phyloP scores from a whole-genome alignment of 1,139 yeast species.

The Taphrina wiesneri region DNA sequence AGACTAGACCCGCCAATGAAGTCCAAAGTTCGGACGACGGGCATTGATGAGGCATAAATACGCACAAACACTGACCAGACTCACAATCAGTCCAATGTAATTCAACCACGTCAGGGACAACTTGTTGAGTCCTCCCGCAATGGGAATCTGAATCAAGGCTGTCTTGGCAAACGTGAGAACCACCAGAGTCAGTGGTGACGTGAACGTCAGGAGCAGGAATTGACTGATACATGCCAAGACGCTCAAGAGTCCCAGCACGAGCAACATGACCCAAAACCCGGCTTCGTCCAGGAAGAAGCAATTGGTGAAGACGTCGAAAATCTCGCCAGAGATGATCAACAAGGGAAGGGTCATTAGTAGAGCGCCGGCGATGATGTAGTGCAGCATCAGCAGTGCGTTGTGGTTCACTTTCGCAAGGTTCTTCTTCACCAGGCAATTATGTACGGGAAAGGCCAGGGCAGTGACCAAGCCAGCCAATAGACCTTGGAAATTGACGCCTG shows the following conservation, averaged over 20 bases:
- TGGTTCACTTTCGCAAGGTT: background rate
- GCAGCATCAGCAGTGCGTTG: constrained; percentile 15
- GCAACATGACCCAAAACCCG: constrained; percentile 26
- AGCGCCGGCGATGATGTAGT: constrained; percentile 9
- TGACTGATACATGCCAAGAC: constrained; percentile 19
- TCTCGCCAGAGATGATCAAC: constrained; percentile 19
- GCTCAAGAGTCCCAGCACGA: constrained; percentile 6
- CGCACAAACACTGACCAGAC: background rate
- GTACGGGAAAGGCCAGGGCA: constrained; percentile 17
- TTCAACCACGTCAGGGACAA: background rate
- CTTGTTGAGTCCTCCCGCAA: constrained; percentile 4
- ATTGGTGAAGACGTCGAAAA: constrained; percentile 18
- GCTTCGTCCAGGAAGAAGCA: constrained; percentile 26
- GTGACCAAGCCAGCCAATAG: constrained; percentile 15
- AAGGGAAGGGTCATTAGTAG: constrained; percentile 2
- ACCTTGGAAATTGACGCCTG: constrained; percentile 11
- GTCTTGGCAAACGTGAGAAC: constrained; percentile 23
- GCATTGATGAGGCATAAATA: constrained; percentile 16
- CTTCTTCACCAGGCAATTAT: constrained; percentile 14
- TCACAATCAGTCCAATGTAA: background rate
- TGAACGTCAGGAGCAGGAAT: constrained; percentile 13
- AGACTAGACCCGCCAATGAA: background rate
- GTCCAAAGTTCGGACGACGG: constrained; percentile 16
- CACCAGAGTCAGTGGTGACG: constrained; percentile 23
- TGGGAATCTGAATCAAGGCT: constrained; percentile 16